phyloP scores from a whole-genome alignment of 2,329 filamentous ascomycete species.

The Verticillium albo-atrum region DNA sequence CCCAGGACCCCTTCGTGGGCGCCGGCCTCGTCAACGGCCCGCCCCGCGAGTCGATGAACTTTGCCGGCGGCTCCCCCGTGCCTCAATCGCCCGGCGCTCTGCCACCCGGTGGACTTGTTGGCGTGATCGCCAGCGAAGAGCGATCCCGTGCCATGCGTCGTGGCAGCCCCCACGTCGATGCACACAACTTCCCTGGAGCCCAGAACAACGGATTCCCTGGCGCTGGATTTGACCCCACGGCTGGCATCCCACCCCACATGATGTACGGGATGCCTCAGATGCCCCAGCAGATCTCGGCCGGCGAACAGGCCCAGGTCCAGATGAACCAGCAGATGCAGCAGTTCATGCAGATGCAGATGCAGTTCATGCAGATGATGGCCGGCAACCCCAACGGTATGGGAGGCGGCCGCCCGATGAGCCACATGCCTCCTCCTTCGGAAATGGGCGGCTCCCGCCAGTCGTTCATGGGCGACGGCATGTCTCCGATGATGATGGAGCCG shows the following conservation, averaged over 20 bases:
- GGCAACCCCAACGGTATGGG: conserved; percentile 23
- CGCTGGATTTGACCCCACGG: conserved; percentile 42
- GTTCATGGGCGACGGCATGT: conserved; percentile 39
- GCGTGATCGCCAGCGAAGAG: conserved; percentile 84
- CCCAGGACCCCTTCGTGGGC: conserved; percentile 80
- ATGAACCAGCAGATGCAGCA: conserved; percentile 81
- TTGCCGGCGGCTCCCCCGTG: conserved; percentile 53
- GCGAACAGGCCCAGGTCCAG: conserved; percentile 71
- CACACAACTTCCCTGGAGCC: conserved; percentile 31
- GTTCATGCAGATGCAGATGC: conserved; percentile 93
- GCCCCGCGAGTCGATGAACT: conserved; percentile 69
- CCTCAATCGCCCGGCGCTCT: conserved; percentile 31
- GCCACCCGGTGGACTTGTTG: conserved; percentile 67
- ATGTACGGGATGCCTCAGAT: conserved; percentile 37
- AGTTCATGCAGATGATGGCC: conserved; percentile 84
- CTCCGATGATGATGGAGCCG: conserved; percentile 27
- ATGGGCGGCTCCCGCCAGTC: conserved; percentile 36
- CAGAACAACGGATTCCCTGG: conserved; percentile 30
- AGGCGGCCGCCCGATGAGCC: conserved; percentile 25
- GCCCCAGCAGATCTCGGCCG: conserved; percentile 47
- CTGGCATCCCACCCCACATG: conserved; percentile 40
- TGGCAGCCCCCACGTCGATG: conserved; percentile 68
- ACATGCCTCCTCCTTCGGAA: conserved; percentile 38
- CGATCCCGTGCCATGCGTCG: conserved; percentile 71
- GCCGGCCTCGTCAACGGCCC: conserved; percentile 69